Evolutionary conservation across 31 red algal species (phyloP), one percentile per base, ranked within the genome.

Genomic region (Asparagopsis taxiformis): DNA sequence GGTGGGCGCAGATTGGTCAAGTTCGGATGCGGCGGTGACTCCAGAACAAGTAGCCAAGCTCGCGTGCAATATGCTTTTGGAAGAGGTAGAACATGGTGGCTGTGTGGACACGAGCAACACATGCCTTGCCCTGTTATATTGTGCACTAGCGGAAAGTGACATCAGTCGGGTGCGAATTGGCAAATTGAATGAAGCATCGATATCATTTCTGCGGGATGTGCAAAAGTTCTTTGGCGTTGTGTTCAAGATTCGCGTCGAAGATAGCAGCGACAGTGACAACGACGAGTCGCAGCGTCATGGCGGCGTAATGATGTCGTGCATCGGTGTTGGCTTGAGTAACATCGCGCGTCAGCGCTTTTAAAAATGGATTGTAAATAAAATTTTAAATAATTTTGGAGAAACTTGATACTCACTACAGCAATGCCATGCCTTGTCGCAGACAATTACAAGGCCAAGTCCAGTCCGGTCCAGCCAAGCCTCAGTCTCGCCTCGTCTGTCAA

Each of bases 181-280:
- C 24, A 61, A 68, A n/a, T 31, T 97, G 19, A 86, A 62, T 24
- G 56, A 83, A 16, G 74, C 76, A 1, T 49, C 70, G 16, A 65
- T 97, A 26, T 41, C 65, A 28, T 90, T 91, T 32, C 54, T 92
- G 49, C 57, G 94, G 39, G 94, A 97, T 72, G 16, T 97, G 56
- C 51, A 74, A 19, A 55, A 62, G 37, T 97, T 97, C 55, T 70
- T 93, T 54, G 94, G 94, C 2, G 94, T 97, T 11, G 64, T 75
- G 0, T 97, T 97, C 38, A 84, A 89, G 31, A 32, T 85, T 29
- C 43, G 61, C 16, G 67, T 93, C 10, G 30, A 75, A n/a, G 44
- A 70, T 5, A 25, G 28, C 36, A 60, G 46, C 15, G 50, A 46
- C 39, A 55, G 10, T 58, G 66, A 22, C 35, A 55, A 66, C 19